Conservation (phyloP, 352 stramenopile species). For the Nothophytophthora sp. region DNA sequence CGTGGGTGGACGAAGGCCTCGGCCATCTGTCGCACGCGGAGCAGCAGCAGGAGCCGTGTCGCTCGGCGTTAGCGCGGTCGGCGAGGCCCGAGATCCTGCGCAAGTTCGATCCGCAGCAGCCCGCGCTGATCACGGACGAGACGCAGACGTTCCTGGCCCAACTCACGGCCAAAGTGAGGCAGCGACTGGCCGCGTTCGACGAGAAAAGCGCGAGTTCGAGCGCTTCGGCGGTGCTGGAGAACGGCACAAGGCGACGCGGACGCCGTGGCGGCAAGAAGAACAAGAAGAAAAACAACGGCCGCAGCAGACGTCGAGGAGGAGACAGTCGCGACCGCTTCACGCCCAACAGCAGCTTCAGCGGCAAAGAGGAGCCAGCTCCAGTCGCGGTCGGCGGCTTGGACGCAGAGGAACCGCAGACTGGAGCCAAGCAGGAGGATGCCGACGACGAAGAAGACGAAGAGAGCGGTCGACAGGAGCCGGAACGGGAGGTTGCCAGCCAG, state of each 20-base stretch:
- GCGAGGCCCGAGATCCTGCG: slow-evolving; percentile 35
- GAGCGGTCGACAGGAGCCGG: slow-evolving; percentile 10
- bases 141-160: slow-evolving; percentile 44
- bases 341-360: slow-evolving; percentile 9
- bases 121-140: slow-evolving; percentile 40
- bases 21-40: slow-evolving; percentile 69
- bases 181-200: slow-evolving; percentile 23
- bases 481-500: slow-evolving; percentile 5
- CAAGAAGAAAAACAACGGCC: slow-evolving; percentile 33
- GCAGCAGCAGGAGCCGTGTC: slow-evolving; percentile 38
- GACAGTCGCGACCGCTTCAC: slow-evolving; percentile 13
- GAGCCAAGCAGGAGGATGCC: slow-evolving; percentile 12
- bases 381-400: too few relatives aligned
- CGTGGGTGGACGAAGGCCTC: slow-evolving; percentile 74
- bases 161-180: slow-evolving; percentile 27
- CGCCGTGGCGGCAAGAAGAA: slow-evolving; percentile 33
- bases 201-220: too few relatives aligned
- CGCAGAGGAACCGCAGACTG: slow-evolving; percentile 13
- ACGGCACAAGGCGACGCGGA: slow-evolving; percentile 16
- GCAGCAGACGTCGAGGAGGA: slow-evolving; percentile 11
- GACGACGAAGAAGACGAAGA: slow-evolving; percentile 27
- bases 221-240: too few relatives aligned
- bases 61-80: slow-evolving; percentile 21
- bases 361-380: slow-evolving; percentile 22
- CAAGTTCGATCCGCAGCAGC: slow-evolving; percentile 34